Evolutionary conservation across 1,284 basidiomycete genomes (phyloP).

Genomic region (Papiliotrema flavescens): DNA sequence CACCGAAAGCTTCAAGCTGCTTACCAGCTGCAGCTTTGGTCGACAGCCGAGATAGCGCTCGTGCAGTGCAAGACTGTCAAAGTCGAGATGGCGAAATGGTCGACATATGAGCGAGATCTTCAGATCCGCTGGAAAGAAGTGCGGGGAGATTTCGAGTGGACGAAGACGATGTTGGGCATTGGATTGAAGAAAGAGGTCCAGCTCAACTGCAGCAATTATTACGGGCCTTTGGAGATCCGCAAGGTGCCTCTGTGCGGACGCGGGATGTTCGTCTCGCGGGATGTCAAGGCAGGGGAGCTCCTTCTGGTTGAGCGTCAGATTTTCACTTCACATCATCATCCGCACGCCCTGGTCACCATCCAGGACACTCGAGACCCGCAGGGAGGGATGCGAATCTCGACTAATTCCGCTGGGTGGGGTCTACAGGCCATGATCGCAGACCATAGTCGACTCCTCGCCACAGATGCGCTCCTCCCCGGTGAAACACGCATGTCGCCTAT

Average conservation of each 20-base stretch:
- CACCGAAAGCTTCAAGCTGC: conserved; percentile 1
- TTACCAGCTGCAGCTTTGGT: neutral
- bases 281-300: neutral
- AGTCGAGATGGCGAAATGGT: neutral
- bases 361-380: neutral
- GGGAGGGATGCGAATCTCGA: neutral
- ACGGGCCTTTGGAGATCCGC: neutral
- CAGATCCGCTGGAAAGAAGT: neutral
- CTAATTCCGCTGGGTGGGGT: neutral
- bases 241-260: neutral
- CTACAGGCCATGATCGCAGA: neutral
- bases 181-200: neutral
- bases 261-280: neutral
- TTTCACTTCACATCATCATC: neutral
- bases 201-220: neutral
- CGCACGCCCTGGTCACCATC: neutral
- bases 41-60: neutral
- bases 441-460: neutral
- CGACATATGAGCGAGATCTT: neutral
- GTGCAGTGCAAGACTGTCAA: neutral
- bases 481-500: neutral
- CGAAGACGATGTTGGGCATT: neutral
- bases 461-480: neutral
- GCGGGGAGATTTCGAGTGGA: neutral
- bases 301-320: neutral